Conservation (phyloP, 192 early-diverging fungal species). For the Podila horticola region DNA sequence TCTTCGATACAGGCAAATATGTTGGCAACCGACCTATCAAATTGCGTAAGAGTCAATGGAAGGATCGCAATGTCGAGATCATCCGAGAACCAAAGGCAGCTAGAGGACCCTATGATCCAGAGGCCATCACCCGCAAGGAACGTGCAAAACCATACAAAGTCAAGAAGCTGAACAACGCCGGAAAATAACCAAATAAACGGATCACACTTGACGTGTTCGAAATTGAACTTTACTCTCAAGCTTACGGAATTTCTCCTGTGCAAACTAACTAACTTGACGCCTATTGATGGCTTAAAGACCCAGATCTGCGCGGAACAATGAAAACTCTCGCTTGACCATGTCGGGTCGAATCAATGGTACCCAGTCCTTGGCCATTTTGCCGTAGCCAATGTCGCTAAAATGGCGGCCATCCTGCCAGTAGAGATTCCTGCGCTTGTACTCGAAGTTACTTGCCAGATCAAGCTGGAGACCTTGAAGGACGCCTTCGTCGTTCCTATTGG, state of each 20-base stretch:
- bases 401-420: conserved; percentile 52
- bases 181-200: conserved; percentile 24
- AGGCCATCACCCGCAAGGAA: conserved; percentile 26
- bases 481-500: conserved; percentile 25
- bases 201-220: too few species aligned
- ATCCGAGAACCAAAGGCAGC: conserved; percentile 34
- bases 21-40: conserved; percentile 95
- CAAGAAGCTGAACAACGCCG: conserved; percentile 50
- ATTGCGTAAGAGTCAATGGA: conserved; percentile 93
- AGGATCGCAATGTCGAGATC: conserved; percentile 86
- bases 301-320: conserved; percentile 29
- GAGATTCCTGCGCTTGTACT: conserved; percentile 45
- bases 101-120: conserved; percentile 38
- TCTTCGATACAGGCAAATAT: conserved; percentile 80
- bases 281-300: conserved; percentile 16
- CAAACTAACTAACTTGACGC: not conserved
- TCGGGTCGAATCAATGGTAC: conserved; percentile 38
- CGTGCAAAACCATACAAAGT: conserved; percentile 51
- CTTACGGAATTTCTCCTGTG: not conserved
- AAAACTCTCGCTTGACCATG: conserved; percentile 55
- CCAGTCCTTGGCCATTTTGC: conserved; percentile 50
- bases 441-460: conserved; percentile 47
- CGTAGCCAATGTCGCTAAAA: conserved; percentile 48
- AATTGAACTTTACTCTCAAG: too few species aligned
- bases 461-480: conserved; percentile 37